Evolutionary conservation across 805 yeast species (phyloP).

Genomic region (Pichia paraexigua): DNA sequence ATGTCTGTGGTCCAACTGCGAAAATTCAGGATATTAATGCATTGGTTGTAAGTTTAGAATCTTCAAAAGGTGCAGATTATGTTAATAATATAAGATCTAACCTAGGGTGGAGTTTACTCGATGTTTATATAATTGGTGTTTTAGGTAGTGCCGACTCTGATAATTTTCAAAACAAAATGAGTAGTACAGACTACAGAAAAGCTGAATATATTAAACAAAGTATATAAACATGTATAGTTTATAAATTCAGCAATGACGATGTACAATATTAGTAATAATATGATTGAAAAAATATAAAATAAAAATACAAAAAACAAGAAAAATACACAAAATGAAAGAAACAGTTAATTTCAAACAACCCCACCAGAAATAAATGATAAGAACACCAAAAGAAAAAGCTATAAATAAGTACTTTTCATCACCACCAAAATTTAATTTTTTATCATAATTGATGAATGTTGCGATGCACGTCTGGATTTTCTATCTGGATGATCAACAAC

Average conservation of each 20-base stretch:
- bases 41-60: slow-evolving; percentile 74
- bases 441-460: slow-evolving; percentile 54
- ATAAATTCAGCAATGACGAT: too few relatives aligned
- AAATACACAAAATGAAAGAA: background rate
- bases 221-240: background rate
- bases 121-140: slow-evolving; percentile 48
- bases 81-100: slow-evolving; percentile 60
- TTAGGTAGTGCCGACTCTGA: slow-evolving; percentile 46
- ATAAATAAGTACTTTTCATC: background rate
- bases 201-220: slow-evolving; percentile 20
- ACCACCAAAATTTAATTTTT: slow-evolving; percentile 26
- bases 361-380: background rate
- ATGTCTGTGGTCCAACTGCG: slow-evolving; percentile 93
- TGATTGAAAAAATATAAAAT: background rate
- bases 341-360: background rate
- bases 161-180: slow-evolving; percentile 60
- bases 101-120: slow-evolving; percentile 45
- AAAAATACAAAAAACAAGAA: background rate
- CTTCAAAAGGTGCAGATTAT: slow-evolving; percentile 61
- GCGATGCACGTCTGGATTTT: slow-evolving; percentile 44
- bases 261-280: background rate
- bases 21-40: slow-evolving; percentile 65
- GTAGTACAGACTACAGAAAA: slow-evolving; percentile 74
- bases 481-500: slow-evolving; percentile 89
- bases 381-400: background rate